Base-by-base conservation (phyloP, 331 rosid species). In the Acacia pycnantha region DNA sequence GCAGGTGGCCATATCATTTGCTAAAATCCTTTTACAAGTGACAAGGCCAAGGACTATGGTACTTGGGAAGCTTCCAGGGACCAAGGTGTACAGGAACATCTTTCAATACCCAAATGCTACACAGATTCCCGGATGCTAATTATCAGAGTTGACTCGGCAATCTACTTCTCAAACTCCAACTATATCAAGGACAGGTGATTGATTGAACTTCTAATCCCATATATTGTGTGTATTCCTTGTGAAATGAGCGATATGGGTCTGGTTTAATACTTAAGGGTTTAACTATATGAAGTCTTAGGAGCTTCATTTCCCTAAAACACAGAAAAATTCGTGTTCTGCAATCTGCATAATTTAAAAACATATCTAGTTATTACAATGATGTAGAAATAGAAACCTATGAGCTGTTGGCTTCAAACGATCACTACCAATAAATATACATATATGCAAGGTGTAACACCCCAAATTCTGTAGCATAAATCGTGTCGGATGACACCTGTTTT, bases 111-210 rank as follows among this genome's bases (percentile, higher is more conserved):
- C 94, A 13, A 86, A 82, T 4, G 94, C 98, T 27, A 18, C 67
- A 1, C 91, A 85, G 74, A 74, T 93, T 79, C 82, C 0, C 88
- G 92, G 37, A 74, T 90, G 82, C 67, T 95, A 4, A 90, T 92
- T 43, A 33, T 93, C 21, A 90, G 98, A 86, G 92, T 95, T 80
- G 98, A 93, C 72, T 95, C 98, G 29, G 90, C 98, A 1, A 88
- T 95, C 77, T 93, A 95, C 86, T 95, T 95, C 85, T 89, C 98
- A 41, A 95, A 95, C 67, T 87, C 93, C 65, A 92, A 93, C 90
- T 95, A 92, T 2, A 82, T 95, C 70, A 92, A 90, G 81, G 98
- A 95, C 74, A 93, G 97, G 98, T 94, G 69, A 21, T 14, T 22
- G 4, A 24, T 62, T 31, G 33, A 11, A 10, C 18, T 70, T 70